These are phyloP conservation scores for Stephania cephalantha DNA, from an alignment of 164 flowering plant species.

Conservation along the genomic window DNA sequence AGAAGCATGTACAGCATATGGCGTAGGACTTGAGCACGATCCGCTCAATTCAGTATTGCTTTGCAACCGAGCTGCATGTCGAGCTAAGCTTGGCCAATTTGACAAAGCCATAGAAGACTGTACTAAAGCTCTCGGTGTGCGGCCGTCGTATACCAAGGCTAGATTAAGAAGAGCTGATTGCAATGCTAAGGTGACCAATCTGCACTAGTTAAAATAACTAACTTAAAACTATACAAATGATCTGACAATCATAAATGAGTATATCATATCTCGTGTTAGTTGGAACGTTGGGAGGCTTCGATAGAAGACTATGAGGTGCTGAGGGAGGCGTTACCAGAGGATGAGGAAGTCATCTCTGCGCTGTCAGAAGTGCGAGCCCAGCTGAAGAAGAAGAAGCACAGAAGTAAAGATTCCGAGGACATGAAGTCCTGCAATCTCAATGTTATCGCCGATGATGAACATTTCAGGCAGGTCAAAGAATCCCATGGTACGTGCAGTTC, in stretches of 20 bases:
- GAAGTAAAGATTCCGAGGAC: slow-evolving; percentile 33
- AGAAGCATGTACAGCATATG: slow-evolving; percentile 58
- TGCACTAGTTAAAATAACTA: not conserved
- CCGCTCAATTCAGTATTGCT: slow-evolving; percentile 67
- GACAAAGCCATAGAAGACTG: slow-evolving; percentile 86
- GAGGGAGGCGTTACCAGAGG: slow-evolving; percentile 51
- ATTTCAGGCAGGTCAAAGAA: slow-evolving; percentile 44
- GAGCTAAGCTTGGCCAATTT: slow-evolving; percentile 60
- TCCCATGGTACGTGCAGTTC: slow-evolving; percentile 44
- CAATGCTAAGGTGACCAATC: slow-evolving; percentile 50
- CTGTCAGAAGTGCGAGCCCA: slow-evolving; percentile 49
- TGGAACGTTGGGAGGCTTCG: slow-evolving; percentile 80
- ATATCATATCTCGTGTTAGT: slow-evolving; percentile 23
- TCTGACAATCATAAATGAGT: not conserved
- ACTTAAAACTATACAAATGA: not conserved
- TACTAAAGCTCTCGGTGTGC: slow-evolving; percentile 47
- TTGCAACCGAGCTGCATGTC: slow-evolving; percentile 84
- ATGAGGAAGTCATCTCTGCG: slow-evolving; percentile 53
- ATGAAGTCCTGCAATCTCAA: slow-evolving; percentile 34
- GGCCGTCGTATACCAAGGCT: slow-evolving; percentile 74
- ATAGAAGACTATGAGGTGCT: slow-evolving; percentile 65
- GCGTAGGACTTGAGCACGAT: slow-evolving; percentile 66
- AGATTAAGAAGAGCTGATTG: slow-evolving; percentile 73
- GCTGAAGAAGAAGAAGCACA: slow-evolving; percentile 35
- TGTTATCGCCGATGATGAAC: slow-evolving; percentile 37